phyloP scores from a whole-genome alignment of 805 yeast genomes.

The Metschnikowia orientalis region DNA sequence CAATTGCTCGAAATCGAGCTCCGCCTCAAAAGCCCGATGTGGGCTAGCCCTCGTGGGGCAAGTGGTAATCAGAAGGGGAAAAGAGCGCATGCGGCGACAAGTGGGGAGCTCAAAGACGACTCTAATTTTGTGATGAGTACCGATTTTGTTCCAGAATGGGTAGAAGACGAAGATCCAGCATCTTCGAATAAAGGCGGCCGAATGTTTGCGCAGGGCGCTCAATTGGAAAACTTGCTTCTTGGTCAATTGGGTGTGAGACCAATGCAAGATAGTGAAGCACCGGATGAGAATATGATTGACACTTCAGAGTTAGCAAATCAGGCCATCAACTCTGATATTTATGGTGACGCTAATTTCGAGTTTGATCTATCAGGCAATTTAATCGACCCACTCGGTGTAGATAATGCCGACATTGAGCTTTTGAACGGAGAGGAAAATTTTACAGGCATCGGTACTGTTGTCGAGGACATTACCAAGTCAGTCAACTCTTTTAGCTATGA shows the following conservation, averaged over 20 bases:
- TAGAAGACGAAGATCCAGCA: too few species aligned
- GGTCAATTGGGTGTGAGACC: too few species aligned
- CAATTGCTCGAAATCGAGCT: constrained; percentile 20
- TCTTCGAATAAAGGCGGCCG: too few species aligned
- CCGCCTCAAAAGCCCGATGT: constrained; percentile 3
- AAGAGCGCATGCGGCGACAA: too few species aligned
- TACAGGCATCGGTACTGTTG: constrained; percentile 4
- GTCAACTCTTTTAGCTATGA: constrained; percentile 8
- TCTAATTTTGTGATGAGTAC: constrained; percentile 23
- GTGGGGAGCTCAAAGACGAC: constrained; percentile 24
- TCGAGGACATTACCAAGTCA: constrained; percentile 12
- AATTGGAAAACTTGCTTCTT: too few species aligned
- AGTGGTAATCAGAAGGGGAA: neutral
- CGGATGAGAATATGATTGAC: too few species aligned
- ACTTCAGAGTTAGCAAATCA: too few species aligned
- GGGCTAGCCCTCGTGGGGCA: neutral
- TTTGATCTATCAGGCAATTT: constrained; percentile 23
- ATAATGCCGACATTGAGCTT: constrained; percentile 6
- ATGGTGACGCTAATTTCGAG: constrained; percentile 19
- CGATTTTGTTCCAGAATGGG: constrained; percentile 20
- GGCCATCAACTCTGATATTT: too few species aligned
- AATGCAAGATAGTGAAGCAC: too few species aligned
- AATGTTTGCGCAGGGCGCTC: too few species aligned
- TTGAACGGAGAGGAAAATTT: constrained; percentile 15
- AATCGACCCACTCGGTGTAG: neutral